Evolutionary conservation across 352 stramenopile species (phyloP).

Genomic region (Phytophthora capsici): DNA sequence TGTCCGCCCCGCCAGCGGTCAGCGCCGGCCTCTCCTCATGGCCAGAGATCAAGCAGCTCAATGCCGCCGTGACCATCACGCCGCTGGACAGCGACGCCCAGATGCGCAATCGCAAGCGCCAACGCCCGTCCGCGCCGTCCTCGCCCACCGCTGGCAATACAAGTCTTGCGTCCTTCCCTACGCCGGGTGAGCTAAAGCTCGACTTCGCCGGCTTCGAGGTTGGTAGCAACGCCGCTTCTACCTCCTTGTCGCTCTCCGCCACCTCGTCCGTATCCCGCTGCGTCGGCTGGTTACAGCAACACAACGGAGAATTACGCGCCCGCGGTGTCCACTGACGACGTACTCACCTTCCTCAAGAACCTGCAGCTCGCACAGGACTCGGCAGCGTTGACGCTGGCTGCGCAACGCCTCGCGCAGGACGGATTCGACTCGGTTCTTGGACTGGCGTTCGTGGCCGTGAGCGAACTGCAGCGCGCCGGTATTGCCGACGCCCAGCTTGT

Average conservation of each 20-base stretch:
- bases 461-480: conserved; percentile 56
- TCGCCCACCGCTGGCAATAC: conserved; percentile 16
- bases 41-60: conserved; percentile 42
- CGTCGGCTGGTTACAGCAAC: conserved; percentile 15
- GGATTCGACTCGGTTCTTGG: conserved; percentile 68
- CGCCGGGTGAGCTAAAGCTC: conserved; percentile 66
- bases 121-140: conserved; percentile 24
- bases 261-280: conserved; percentile 19
- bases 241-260: conserved; percentile 17
- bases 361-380: conserved; percentile 52
- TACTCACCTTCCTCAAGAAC: conserved; percentile 57
- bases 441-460: conserved; percentile 55
- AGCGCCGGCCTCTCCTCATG: conserved; percentile 26
- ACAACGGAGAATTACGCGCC: conserved; percentile 18
- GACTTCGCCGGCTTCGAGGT: conserved; percentile 65
- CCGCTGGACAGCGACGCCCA: conserved; percentile 35
- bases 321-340: conserved; percentile 31
- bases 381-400: conserved; percentile 34
- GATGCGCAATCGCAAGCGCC: conserved; percentile 47
- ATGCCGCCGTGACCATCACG: conserved; percentile 36
- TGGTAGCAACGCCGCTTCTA: conserved; percentile 21
- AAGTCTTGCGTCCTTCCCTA: conserved; percentile 22
- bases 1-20: conserved; percentile 4
- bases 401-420: conserved; percentile 51
- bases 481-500: conserved; percentile 60